These are phyloP conservation scores for Colletotrichum aenigma DNA, from an alignment of 2,329 filamentous ascomycete genomes.

Conservation along the genomic window DNA sequence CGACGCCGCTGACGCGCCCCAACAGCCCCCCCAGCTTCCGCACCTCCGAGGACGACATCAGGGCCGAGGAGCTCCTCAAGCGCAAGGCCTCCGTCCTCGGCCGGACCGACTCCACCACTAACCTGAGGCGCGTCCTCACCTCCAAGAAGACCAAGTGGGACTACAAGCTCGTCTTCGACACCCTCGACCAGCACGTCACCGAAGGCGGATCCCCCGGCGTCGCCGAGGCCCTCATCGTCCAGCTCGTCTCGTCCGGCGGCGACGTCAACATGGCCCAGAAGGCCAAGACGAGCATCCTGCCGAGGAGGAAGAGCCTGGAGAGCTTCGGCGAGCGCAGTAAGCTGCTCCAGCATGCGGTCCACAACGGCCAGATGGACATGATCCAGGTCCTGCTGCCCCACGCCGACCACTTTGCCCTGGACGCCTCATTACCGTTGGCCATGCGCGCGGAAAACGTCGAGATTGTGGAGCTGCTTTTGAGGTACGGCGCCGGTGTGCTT, in stretches of 20 bases:
- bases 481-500: slow-evolving; percentile 48
- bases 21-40: slow-evolving; percentile 46
- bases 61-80: slow-evolving; percentile 60
- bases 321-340: slow-evolving; percentile 52
- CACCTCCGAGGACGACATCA: slow-evolving; percentile 52
- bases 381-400: slow-evolving; percentile 58
- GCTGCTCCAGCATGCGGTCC: slow-evolving; percentile 55
- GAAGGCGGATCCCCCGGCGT: slow-evolving; percentile 56
- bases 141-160: slow-evolving; percentile 57
- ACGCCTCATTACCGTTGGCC: slow-evolving; percentile 53
- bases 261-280: slow-evolving; percentile 53
- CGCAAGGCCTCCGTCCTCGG: slow-evolving; percentile 36
- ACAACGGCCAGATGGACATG: slow-evolving; percentile 55
- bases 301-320: slow-evolving; percentile 54
- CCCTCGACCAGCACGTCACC: slow-evolving; percentile 52
- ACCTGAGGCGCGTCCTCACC: slow-evolving; percentile 45
- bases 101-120: slow-evolving; percentile 30
- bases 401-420: slow-evolving; percentile 54
- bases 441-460: slow-evolving; percentile 46
- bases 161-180: slow-evolving; percentile 56
- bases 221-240: slow-evolving; percentile 59
- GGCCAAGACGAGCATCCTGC: slow-evolving; percentile 51
- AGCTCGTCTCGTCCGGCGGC: slow-evolving; percentile 53
- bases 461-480: slow-evolving; percentile 52
- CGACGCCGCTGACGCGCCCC: slow-evolving; percentile 45